Base-by-base conservation (phyloP, 371 early-diverging fungal species). In the Chytridiales sp. region DNA sequence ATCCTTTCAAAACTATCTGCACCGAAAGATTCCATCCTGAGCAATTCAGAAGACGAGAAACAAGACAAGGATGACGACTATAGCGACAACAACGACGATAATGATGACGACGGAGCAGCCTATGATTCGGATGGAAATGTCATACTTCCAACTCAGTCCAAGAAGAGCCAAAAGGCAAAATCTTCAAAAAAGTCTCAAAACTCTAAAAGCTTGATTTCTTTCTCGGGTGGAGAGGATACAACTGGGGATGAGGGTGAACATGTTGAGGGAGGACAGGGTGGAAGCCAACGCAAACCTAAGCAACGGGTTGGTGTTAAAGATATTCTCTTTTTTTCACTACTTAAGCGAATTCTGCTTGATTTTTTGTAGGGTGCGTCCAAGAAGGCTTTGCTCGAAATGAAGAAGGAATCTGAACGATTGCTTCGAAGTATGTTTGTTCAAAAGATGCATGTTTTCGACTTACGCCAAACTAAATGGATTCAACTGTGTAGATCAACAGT, bases 331-430 rank as follows among this genome's bases (percentile, higher is more conserved):
- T n/a, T n/a, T n/a, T n/a, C n/a, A n/a, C n/a, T n/a, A n/a, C n/a
- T n/a, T n/a, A n/a, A n/a, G n/a, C n/a, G n/a, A n/a, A n/a, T n/a
- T n/a, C n/a, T n/a, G n/a, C n/a, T n/a, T n/a, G n/a, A 34, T 29
- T 38, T 13, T 0, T 22, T 22, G 24, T 26, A 46, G 46, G 58
- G 58, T 0, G 63, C 61, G 13, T 47, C 47, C 8, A 54, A 66
- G 47, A 61, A 62, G 30, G 63, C 48, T 15, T 27, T 58, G 49
- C 29, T 62, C 22, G 60, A 65, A 39, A 51, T 62, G 62, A 41
- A 59, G 21, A 65, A 50, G 52, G 56, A 59, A 41, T 61, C 62
- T 11, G 70, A 70, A 43, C 31, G 67, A 4, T 46, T 70, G 15
- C 43, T 63, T 43, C 46, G 70, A 50, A 52, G 70, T 70, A 36